These are phyloP conservation scores for Ustilago curta DNA, from an alignment of 1,284 basidiomycete genomes.

Conservation along the genomic window DNA sequence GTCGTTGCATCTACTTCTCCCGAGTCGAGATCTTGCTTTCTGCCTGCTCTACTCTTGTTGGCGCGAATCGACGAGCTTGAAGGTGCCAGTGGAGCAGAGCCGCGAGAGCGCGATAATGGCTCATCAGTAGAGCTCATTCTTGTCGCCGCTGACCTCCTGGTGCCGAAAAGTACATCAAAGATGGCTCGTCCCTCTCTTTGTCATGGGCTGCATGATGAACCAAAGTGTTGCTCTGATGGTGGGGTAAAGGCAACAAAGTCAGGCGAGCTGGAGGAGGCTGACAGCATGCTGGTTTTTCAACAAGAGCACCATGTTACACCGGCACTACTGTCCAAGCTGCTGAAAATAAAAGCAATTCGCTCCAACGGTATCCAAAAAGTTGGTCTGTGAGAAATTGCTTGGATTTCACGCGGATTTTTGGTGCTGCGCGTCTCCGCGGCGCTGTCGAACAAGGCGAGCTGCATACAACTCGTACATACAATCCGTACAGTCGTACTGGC, in stretches of 20 bases:
- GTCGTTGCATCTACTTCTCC: constrained; percentile 14
- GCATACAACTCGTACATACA: background rate
- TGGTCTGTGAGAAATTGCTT: background rate
- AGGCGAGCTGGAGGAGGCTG: background rate
- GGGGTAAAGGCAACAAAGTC: background rate
- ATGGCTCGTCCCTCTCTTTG: background rate
- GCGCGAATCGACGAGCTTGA: background rate
- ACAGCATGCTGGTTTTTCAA: background rate
- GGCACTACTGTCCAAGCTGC: background rate
- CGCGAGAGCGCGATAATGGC: background rate
- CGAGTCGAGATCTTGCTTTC: background rate
- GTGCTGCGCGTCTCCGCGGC: background rate
- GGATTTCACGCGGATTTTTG: constrained; percentile 3
- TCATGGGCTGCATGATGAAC: background rate
- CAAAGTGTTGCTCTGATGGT: background rate
- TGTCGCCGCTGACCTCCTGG: background rate
- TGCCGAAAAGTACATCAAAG: background rate
- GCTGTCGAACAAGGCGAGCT: constrained; percentile 19
- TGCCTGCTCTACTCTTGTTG: background rate
- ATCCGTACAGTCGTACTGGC: no score
- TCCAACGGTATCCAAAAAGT: background rate
- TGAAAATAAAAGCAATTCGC: background rate
- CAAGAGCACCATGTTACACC: background rate
- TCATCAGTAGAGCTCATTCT: constrained; percentile 9
- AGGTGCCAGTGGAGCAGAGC: background rate